phyloP scores from a whole-genome alignment of 805 yeast genomes.

The Candida boleticola region DNA sequence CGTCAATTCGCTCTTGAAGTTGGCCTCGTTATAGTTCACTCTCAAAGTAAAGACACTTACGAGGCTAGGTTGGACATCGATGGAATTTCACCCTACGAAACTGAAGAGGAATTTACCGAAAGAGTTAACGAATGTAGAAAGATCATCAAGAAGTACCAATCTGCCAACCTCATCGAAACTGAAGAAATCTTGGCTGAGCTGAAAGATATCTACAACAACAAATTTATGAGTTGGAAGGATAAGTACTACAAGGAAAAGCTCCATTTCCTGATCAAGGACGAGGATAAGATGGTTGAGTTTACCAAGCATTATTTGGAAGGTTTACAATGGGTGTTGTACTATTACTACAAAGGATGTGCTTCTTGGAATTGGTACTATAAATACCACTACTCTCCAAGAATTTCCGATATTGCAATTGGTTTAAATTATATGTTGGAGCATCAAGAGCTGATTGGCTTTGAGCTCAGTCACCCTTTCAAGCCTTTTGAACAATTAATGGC shows the following conservation, averaged over 20 bases:
- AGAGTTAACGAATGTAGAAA: constrained; percentile 52
- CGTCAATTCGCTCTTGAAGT: constrained; percentile 64
- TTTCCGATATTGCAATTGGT: constrained; percentile 80
- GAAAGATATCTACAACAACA: constrained; percentile 65
- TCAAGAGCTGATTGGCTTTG: constrained; percentile 49
- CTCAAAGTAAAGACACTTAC: constrained; percentile 53
- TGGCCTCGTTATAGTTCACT: constrained; percentile 65
- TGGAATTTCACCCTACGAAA: constrained; percentile 67
- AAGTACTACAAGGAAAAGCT: constrained; percentile 82
- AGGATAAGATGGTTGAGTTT: constrained; percentile 56
- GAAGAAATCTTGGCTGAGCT: constrained; percentile 46
- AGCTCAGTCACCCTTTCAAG: constrained; percentile 72
- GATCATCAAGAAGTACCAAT: constrained; percentile 61
- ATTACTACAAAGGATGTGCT: constrained; percentile 86
- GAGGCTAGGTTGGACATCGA: constrained; percentile 67
- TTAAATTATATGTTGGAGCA: constrained; percentile 48
- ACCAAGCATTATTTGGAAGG: constrained; percentile 89
- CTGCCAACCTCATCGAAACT: constrained; percentile 61
- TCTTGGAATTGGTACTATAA: constrained; percentile 96
- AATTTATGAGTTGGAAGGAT: constrained; percentile 81
- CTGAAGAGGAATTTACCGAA: constrained; percentile 60
- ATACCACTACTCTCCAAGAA: constrained; percentile 92
- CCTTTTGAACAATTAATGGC: constrained; percentile 98
- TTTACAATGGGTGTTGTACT: constrained; percentile 91
- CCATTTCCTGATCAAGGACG: constrained; percentile 61